These are phyloP conservation scores for Coniosporium tulheliwenetii DNA, from an alignment of 2,329 filamentous ascomycete species.

Conservation along the genomic window DNA sequence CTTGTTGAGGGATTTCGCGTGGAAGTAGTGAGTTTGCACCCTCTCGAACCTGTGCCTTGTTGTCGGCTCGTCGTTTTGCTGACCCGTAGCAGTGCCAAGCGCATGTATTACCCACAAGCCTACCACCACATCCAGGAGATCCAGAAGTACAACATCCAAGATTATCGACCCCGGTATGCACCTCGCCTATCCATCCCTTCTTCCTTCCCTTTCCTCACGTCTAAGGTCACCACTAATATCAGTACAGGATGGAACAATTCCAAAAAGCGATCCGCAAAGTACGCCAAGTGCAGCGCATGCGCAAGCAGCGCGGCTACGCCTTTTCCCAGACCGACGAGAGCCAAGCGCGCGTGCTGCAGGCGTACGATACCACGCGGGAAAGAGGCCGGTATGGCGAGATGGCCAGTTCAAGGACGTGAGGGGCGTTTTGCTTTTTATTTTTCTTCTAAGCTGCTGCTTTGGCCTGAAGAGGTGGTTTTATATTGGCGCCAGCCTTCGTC, in stretches of 20 bases:
- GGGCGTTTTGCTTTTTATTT: background rate
- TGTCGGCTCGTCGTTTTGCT: background rate
- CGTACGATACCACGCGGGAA: slow-evolving; percentile 90
- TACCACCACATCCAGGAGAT: slow-evolving; percentile 99
- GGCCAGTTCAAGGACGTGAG: slow-evolving; percentile 40
- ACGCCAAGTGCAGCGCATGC: slow-evolving; percentile 94
- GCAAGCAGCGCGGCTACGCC: slow-evolving; percentile 95
- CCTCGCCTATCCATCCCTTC: slow-evolving; percentile 13
- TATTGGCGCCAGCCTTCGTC: too few relatives aligned
- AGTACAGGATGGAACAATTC: slow-evolving; percentile 87
- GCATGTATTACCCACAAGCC: slow-evolving; percentile 90
- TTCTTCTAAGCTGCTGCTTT: background rate
- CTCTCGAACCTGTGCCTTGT: background rate
- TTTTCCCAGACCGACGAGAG: slow-evolving; percentile 96
- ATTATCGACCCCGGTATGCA: slow-evolving; percentile 76
- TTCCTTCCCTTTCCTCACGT: background rate
- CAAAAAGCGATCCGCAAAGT: slow-evolving; percentile 99
- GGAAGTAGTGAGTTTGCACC: slow-evolving; percentile 58
- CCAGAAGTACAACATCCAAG: slow-evolving; percentile 99
- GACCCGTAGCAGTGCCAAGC: slow-evolving; percentile 44
- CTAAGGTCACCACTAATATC: background rate
- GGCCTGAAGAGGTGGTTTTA: background rate
- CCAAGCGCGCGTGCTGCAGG: slow-evolving; percentile 87
- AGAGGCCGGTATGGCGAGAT: slow-evolving; percentile 93
- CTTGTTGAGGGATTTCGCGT: slow-evolving; percentile 74